Base-by-base conservation (phyloP, 176 grass and related monocot species). In the Eragrostis nindensis region DNA sequence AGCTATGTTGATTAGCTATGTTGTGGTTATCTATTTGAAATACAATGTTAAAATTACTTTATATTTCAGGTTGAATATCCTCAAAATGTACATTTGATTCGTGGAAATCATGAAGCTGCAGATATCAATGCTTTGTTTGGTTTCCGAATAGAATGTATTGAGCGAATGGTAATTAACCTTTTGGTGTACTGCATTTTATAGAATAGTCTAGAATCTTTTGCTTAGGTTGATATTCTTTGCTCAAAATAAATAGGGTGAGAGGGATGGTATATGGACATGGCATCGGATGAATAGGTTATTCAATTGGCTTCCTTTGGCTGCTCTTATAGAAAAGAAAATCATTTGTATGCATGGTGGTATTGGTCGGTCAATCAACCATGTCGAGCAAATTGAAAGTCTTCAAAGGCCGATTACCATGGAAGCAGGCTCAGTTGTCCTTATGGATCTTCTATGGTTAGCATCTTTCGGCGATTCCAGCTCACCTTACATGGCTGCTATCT, bases 321-420 rank as follows among this genome's bases (percentile, higher is more conserved):
- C 96, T 0, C 81, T 95, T 66, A 99, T 99, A 66, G 97, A 99
- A 74, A 99, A 99, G 86, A 99, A 99, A 91, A 99, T 99, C 25
- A 96, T 99, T 53, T 99, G 97, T 79, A 99, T 99, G 97, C 97
- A 99, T 87, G 97, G 97, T 84, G 97, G 97, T 75, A 99, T 99
- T 43, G 97, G 97, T 73, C 90, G 97, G 22, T 99, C 97, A 21
- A 99, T 99, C 49, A 99, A 99, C 80, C 97, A 99, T 90, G 81
- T 99, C 21, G 97, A 99, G 66, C 97, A 99, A 81, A 96, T 99
- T 39, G 97, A 93, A 73, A 99, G 87, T 74, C 97, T 99, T 79
- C 97, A 99, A 76, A 89, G 97, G 67, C 97, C 97, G 44, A 99
- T 96, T 88, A 90, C 97, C 10, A 96, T 99, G 97, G 97, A 99